phyloP scores from a whole-genome alignment of 192 early-diverging fungal species.

The Coemansia sp. region DNA sequence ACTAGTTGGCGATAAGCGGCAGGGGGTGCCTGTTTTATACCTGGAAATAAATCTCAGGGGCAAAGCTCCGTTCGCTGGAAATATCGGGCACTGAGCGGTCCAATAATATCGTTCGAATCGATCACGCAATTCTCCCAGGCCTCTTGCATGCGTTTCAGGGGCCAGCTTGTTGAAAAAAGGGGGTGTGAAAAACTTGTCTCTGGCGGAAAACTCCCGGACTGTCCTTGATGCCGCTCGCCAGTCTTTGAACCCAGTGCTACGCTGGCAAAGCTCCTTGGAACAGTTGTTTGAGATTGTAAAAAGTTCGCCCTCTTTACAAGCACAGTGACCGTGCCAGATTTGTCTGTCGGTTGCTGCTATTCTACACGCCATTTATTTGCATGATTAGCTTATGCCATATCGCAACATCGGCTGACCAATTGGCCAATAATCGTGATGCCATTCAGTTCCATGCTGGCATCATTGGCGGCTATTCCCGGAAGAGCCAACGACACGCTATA shows the following conservation, averaged over 20 bases:
- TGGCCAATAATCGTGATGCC: constrained; percentile 15
- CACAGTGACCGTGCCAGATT: constrained; percentile 1
- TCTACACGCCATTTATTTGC: constrained; percentile 19
- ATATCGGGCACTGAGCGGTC: constrained; percentile 6
- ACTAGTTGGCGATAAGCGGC: background rate
- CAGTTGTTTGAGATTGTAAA: no score
- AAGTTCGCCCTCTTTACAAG: no score
- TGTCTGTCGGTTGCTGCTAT: constrained; percentile 37
- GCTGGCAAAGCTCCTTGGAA: no score
- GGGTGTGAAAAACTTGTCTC: background rate
- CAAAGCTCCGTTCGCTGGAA: background rate
- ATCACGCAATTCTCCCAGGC: constrained; percentile 23
- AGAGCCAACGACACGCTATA: constrained; percentile 33
- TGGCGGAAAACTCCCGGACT: constrained; percentile 12
- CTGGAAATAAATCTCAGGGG: background rate
- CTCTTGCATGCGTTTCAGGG: constrained; percentile 4
- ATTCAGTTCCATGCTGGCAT: constrained; percentile 8
- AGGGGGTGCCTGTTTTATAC: background rate
- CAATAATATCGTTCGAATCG: constrained; percentile 10
- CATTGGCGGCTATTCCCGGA: constrained; percentile 11
- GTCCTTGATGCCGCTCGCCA: background rate
- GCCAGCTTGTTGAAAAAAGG: background rate
- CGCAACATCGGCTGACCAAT: constrained; percentile 14
- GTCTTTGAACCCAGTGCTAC: constrained; percentile 12
- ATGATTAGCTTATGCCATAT: constrained; percentile 17